Percentiles rank a stretch among this genome's conserved stretches.
Conservation (phyloP, 2,329 filamentous ascomycete genomes). For the Talaromyces sp. region DNA sequence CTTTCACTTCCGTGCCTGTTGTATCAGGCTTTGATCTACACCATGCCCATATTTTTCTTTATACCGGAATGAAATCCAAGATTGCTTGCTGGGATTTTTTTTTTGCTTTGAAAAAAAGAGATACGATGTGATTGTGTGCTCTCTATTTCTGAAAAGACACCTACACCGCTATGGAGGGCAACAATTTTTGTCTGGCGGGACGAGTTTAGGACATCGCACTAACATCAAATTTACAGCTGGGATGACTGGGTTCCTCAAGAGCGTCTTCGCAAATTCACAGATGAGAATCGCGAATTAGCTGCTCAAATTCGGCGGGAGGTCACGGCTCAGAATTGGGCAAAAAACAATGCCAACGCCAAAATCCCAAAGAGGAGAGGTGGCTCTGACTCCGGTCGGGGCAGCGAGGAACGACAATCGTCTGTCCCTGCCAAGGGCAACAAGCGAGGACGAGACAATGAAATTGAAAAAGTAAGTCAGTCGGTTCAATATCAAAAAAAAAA, state of each 20-base stretch:
- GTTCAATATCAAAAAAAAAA: not conserved
- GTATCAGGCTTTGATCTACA: not conserved
- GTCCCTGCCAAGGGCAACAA: constrained; percentile 41
- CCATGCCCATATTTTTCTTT: not conserved
- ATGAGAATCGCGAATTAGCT: constrained; percentile 90
- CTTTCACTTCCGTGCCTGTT: not conserved
- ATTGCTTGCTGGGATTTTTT: not conserved
- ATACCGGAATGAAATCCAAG: not conserved
- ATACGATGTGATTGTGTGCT: not conserved
- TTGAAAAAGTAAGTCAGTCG: constrained; percentile 39
- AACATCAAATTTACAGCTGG: constrained; percentile 56
- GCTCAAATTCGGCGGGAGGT: constrained; percentile 42
- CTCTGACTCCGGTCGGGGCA: constrained; percentile 41
- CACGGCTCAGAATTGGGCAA: constrained; percentile 31
- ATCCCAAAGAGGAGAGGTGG: constrained; percentile 35
- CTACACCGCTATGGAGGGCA: not conserved
- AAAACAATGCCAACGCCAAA: constrained; percentile 6
- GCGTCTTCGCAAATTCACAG: constrained; percentile 86
- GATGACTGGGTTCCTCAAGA: constrained; percentile 97
- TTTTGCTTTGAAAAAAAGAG: not conserved
- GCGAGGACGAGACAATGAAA: constrained; percentile 42
- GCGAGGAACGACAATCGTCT: constrained; percentile 42
- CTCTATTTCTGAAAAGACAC: not conserved
- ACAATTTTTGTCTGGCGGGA: constrained; percentile 7
- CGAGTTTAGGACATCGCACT: constrained; percentile 5